A percentile compares a stretch with the other conserved stretches of the same genome.
These are phyloP conservation scores for Herpetospermum pedunculosum DNA, from an alignment of 306 rosid species.

Conservation along the genomic window DNA sequence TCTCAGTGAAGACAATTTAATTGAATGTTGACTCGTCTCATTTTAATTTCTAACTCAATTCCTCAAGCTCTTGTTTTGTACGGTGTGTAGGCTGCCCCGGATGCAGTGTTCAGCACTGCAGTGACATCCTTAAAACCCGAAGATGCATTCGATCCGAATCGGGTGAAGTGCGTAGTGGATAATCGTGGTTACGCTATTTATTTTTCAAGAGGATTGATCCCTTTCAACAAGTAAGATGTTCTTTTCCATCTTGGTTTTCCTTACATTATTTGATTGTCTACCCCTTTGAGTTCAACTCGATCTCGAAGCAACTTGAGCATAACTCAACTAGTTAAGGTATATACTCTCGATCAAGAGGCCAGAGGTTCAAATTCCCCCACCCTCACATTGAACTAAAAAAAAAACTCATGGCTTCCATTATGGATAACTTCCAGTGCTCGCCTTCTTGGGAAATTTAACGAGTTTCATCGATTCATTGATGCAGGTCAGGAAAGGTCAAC, in stretches of 20 bases:
- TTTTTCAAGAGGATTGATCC: constrained; percentile 90
- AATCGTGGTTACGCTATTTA: constrained; percentile 77
- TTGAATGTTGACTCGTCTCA: not conserved
- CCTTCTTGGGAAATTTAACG: not conserved
- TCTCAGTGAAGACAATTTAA: not conserved
- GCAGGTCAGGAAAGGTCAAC: constrained; percentile 78
- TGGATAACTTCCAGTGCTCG: not conserved
- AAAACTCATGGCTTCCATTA: not conserved
- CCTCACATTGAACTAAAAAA: too few relatives aligned
- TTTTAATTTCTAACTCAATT: constrained; percentile 1
- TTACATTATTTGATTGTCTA: not conserved
- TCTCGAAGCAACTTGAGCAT: too few relatives aligned
- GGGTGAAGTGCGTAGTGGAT: constrained; percentile 84
- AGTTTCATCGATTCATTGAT: constrained; percentile 13
- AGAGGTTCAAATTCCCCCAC: too few relatives aligned
- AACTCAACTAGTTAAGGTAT: too few relatives aligned
- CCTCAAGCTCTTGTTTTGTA: constrained; percentile 11
- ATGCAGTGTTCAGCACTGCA: constrained; percentile 98
- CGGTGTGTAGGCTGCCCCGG: constrained; percentile 73
- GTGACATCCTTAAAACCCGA: constrained; percentile 78
- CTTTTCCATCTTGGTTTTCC: not conserved
- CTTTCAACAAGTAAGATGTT: constrained; percentile 71
- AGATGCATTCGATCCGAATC: constrained; percentile 79
- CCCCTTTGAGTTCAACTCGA: not conserved
- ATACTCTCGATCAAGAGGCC: too few relatives aligned